Evolutionary conservation across 1,284 basidiomycete species (phyloP), one percentile per base, ranked within the genome.

Genomic region (Takashimella tepidaria): DNA sequence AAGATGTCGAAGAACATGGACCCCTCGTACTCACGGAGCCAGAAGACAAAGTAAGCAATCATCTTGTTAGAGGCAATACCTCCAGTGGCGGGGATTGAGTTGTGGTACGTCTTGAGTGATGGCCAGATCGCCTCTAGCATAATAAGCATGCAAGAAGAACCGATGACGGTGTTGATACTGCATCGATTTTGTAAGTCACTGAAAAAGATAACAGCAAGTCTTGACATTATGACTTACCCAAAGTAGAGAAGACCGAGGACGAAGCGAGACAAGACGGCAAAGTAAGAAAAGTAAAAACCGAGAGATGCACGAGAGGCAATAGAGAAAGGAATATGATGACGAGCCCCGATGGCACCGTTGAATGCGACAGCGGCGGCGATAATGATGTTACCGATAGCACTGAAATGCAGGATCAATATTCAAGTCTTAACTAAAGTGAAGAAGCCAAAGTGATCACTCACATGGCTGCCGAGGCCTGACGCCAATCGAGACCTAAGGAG

Each of bases 101-200:
- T 89, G 0, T 81, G 83, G 19, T 87, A 70, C 26, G 71, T 79
- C 2, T 79, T 80, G 49, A 83, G 77, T 0, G 83, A 83, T 0
- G 87, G 87, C 85, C 87, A 88, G 48, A 89, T 87, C 2, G 87
- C 84, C 69, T 86, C 85, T 42, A 89, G 76, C 82, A 88, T 87
- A 76, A 68, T 63, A 25, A 63, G 49, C 52, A 63, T 66, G 41
- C 64, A 67, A 3, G 58, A 65, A 10, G 60, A 60, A n/a, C 59
- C 61, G 52, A 66, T 63, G 53, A 53, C 85, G 8, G 83, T 83
- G 80, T 82, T 81, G 53, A 84, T 79, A 19, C 83, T 83, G 54
- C n/a, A 12, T 22, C 6, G 23, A 12, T 6, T 11, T 43, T 8
- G 10, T 10, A 45, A 49, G 11, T 26, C 41, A 48, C n/a, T 27